Percentiles rank a stretch among this genome's conserved stretches.
Evolutionary conservation across 2,329 filamentous ascomycete genomes (phyloP).

Genomic region (Cryphonectria naterciae): DNA sequence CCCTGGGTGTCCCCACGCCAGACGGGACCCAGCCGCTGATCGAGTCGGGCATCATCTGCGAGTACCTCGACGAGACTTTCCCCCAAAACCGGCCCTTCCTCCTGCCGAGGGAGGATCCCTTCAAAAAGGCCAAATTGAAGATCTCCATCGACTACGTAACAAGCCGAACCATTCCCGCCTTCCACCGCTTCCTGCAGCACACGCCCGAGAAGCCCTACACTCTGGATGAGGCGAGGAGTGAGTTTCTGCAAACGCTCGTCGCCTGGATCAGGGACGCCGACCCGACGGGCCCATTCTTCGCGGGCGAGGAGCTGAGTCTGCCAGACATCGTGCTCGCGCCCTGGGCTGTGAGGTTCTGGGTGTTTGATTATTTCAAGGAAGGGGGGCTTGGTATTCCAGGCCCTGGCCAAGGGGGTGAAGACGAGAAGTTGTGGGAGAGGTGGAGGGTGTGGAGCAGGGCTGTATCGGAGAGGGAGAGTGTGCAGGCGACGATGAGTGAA

Average conservation of each 20-base stretch:
- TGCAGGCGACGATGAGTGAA: conserved; percentile 68
- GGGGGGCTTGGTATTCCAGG: conserved; percentile 51
- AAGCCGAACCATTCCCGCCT: conserved; percentile 67
- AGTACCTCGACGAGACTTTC: conserved; percentile 74
- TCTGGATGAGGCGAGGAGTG: conserved; percentile 55
- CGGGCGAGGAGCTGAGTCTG: conserved; percentile 61
- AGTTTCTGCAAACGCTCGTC: conserved; percentile 63
- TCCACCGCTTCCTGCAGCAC: conserved; percentile 63
- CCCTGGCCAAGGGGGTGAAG: conserved; percentile 44
- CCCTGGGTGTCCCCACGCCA: conserved; percentile 53
- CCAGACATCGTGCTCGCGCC: conserved; percentile 72
- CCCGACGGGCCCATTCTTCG: conserved; percentile 63
- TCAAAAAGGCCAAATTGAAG: conserved; percentile 63
- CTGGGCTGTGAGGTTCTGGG: conserved; percentile 70
- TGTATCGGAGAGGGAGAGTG: conserved; percentile 60
- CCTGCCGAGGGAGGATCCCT: conserved; percentile 63
- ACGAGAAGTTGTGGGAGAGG: conserved; percentile 62
- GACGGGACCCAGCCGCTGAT: conserved; percentile 58
- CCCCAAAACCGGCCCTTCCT: conserved; percentile 49
- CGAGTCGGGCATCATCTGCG: conserved; percentile 71
- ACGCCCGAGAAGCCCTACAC: conserved; percentile 51
- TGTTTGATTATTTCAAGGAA: conserved; percentile 73
- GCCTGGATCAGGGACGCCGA: conserved; percentile 57
- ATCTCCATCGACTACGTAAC: conserved; percentile 76
- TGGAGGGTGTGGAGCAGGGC: conserved; percentile 67